Evolutionary conservation across 78 protist genomes (phyloP).

Genomic region (Creolimax fragrantissima): DNA sequence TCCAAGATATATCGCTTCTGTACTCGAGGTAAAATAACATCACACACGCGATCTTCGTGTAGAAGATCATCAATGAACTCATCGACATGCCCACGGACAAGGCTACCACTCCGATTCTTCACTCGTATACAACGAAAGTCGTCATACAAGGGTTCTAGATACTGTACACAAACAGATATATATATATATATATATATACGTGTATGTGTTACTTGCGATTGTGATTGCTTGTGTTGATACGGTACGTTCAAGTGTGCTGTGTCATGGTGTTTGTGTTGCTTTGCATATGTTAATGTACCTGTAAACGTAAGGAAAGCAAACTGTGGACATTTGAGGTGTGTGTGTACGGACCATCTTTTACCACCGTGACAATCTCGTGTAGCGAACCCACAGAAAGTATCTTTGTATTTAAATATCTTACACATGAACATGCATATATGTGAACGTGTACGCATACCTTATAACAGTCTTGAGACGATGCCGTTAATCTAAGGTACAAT

Average conservation of each 20-base stretch:
- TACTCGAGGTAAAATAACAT: slow-evolving; percentile 71
- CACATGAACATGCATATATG: not conserved
- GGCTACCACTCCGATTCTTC: not conserved
- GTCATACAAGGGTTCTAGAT: slow-evolving; percentile 76
- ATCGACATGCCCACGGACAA: slow-evolving; percentile 59
- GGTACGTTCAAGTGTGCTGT: no score
- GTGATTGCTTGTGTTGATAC: not conserved
- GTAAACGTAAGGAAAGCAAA: no score
- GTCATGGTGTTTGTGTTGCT: no score
- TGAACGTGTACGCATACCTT: not conserved
- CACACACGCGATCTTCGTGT: slow-evolving; percentile 44
- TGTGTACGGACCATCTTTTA: no score
- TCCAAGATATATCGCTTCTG: slow-evolving; percentile 26
- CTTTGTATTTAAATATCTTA: no score
- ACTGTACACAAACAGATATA: not conserved
- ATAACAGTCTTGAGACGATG: slow-evolving; percentile 63
- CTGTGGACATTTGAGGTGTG: no score
- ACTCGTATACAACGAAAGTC: slow-evolving; percentile 72
- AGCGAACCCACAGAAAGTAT: no score
- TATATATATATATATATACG: not conserved
- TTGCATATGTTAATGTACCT: no score
- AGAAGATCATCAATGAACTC: slow-evolving; percentile 74
- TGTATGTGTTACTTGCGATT: not conserved
- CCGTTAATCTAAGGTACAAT: slow-evolving; percentile 81
- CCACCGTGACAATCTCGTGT: no score